phyloP scores from a whole-genome alignment of 2,329 filamentous ascomycete species.

The Ustulina deusta region DNA sequence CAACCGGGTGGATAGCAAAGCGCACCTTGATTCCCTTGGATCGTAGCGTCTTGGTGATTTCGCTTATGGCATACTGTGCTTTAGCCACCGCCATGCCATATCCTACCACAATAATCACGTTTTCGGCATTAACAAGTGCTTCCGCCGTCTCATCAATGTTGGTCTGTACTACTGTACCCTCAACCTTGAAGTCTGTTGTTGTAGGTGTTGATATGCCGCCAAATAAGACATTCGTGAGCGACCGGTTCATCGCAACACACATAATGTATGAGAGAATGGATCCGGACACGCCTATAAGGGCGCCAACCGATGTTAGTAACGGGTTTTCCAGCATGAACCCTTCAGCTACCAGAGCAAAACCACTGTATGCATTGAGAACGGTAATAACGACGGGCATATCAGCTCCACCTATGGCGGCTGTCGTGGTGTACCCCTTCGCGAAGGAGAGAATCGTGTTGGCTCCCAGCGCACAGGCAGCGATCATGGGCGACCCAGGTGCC shows the following conservation, averaged over 20 bases:
- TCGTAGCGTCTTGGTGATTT: conserved; percentile 81
- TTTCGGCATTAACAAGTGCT: conserved; percentile 79
- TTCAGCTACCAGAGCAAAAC: conserved; percentile 89
- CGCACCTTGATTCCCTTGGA: conserved; percentile 82
- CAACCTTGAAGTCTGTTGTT: conserved; percentile 76
- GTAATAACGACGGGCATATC: conserved; percentile 95
- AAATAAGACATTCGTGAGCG: conserved; percentile 88
- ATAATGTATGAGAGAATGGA: conserved; percentile 89
- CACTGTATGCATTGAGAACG: conserved; percentile 89
- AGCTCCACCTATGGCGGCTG: conserved; percentile 88
- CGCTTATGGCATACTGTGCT: conserved; percentile 89
- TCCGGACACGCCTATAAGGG: conserved; percentile 87
- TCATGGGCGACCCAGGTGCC: conserved; percentile 81
- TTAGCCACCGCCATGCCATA: conserved; percentile 97
- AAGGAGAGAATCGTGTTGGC: conserved; percentile 84
- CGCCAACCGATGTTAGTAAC: conserved; percentile 84
- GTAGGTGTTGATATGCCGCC: conserved; percentile 78
- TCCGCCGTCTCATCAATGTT: conserved; percentile 85
- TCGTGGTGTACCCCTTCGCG: conserved; percentile 88
- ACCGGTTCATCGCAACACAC: conserved; percentile 93
- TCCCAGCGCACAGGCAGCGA: conserved; percentile 81
- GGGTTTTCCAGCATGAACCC: conserved; percentile 93
- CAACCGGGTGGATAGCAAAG: conserved; percentile 91
- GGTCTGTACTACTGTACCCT: conserved; percentile 82
- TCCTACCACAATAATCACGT: conserved; percentile 88